phyloP scores from a whole-genome alignment of 805 yeast genomes.

The Hagleromyces aurorensis region DNA sequence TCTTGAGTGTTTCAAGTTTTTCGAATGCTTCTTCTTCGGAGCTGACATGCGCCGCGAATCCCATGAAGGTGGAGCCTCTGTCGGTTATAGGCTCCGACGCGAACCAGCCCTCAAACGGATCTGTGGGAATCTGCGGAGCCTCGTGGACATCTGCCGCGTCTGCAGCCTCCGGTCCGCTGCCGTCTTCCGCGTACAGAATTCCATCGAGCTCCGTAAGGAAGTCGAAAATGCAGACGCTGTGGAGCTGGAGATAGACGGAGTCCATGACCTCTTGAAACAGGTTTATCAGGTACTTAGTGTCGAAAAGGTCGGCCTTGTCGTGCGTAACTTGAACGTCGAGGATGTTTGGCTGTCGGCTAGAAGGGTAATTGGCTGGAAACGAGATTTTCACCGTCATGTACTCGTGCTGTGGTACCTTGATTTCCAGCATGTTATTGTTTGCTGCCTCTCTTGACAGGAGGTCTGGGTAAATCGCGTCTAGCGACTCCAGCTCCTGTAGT shows the following conservation, averaged over 20 bases:
- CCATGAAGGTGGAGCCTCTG: slow-evolving; percentile 80
- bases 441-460: slow-evolving; percentile 33
- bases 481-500: slow-evolving; percentile 62
- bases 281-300: slow-evolving; percentile 41
- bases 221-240: slow-evolving; percentile 74
- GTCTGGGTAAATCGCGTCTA: slow-evolving; percentile 82
- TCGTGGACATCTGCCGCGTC: slow-evolving; percentile 1
- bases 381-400: slow-evolving; percentile 55
- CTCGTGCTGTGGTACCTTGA: slow-evolving; percentile 56
- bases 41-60: slow-evolving; percentile 54
- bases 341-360: slow-evolving; percentile 47
- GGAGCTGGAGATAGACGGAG: slow-evolving; percentile 42
- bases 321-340: slow-evolving; percentile 38
- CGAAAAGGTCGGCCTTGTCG: slow-evolving; percentile 26
- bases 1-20: slow-evolving; percentile 42
- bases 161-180: slow-evolving; percentile 3
- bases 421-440: slow-evolving; percentile 34
- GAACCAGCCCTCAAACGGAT: slow-evolving; percentile 66
- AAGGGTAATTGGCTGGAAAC: slow-evolving; percentile 69
- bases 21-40: slow-evolving; percentile 61
- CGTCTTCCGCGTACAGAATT: slow-evolving; percentile 31
- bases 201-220: slow-evolving; percentile 60
- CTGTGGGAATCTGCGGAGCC: slow-evolving; percentile 21
- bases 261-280: slow-evolving; percentile 45
- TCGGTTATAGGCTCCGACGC: slow-evolving; percentile 72